Percentiles rank a stretch among this genome's conserved stretches.
Evolutionary conservation across 1,284 basidiomycete species (phyloP).

Genomic region (Peniophora sp.): DNA sequence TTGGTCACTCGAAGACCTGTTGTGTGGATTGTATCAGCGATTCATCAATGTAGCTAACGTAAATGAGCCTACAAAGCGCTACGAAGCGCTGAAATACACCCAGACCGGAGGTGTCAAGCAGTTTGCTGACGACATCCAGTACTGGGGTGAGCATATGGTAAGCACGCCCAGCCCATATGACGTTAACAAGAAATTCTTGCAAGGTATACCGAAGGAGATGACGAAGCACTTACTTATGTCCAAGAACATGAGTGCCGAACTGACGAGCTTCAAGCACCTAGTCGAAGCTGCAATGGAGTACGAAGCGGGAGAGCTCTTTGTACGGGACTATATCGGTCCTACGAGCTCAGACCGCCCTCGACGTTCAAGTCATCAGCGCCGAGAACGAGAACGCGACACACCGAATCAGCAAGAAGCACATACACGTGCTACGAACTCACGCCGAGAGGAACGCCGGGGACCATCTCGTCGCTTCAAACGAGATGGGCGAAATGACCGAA

Average conservation of each 20-base stretch:
- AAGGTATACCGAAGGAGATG: not conserved
- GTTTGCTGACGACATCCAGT: too few species aligned
- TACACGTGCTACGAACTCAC: too few species aligned
- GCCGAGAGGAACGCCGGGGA: too few species aligned
- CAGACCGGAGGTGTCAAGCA: not conserved
- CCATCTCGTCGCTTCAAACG: too few species aligned
- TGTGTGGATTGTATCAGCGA: not conserved
- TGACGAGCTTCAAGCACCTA: not conserved
- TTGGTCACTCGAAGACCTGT: not conserved
- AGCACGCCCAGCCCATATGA: not conserved
- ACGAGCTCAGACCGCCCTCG: not conserved
- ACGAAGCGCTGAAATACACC: not conserved
- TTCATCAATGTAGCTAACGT: not conserved
- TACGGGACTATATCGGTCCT: not conserved
- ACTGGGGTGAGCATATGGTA: not conserved
- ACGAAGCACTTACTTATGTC: not conserved
- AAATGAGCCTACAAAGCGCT: not conserved
- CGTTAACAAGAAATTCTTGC: not conserved
- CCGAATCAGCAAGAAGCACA: not conserved
- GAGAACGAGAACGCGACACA: too few species aligned
- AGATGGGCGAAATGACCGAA: too few species aligned
- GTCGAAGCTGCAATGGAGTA: not conserved
- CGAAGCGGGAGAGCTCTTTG: not conserved
- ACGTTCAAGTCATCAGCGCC: not conserved
- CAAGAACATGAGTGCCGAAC: not conserved